Percentiles rank a stretch among this genome's conserved stretches.
Conservation (phyloP, 495 filamentous ascomycete species). For the Penicillium salamii region DNA sequence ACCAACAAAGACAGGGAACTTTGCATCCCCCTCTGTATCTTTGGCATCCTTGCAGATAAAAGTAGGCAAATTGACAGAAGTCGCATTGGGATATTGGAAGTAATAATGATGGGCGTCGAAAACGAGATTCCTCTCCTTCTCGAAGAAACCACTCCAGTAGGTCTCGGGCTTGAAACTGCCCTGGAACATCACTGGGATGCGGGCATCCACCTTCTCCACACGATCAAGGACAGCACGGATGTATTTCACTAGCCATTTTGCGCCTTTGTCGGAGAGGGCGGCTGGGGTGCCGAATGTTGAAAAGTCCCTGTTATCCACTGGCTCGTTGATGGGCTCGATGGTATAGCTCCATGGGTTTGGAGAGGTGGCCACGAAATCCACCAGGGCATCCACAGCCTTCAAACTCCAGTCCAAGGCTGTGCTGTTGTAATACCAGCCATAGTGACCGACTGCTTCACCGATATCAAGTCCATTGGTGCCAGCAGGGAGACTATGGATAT, state of each 20-base stretch:
- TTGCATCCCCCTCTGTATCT: constrained; percentile 18
- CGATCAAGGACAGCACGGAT: constrained; percentile 20
- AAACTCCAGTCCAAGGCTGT: constrained; percentile 28
- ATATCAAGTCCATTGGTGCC: constrained; percentile 29
- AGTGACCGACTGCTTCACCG: constrained; percentile 28
- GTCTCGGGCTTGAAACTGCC: constrained; percentile 25
- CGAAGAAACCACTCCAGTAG: constrained; percentile 24
- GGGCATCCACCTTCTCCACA: constrained; percentile 15
- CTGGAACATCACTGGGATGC: constrained; percentile 30
- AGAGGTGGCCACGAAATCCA: constrained; percentile 25
- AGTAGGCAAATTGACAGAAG: constrained; percentile 19
- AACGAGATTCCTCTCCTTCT: constrained; percentile 21
- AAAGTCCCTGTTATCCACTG: constrained; percentile 25
- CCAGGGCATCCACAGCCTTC: constrained; percentile 21
- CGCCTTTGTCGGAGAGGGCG: constrained; percentile 24
- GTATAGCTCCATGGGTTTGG: constrained; percentile 23
- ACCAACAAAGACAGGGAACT: constrained; percentile 31
- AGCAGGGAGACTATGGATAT: constrained; percentile 32
- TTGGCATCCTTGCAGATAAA: constrained; percentile 21
- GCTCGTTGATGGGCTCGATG: constrained; percentile 31
- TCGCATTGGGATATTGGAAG: constrained; percentile 22
- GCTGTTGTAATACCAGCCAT: constrained; percentile 28
- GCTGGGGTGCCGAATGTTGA: constrained; percentile 27
- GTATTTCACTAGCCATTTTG: constrained; percentile 27
- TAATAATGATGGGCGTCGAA: constrained; percentile 34